These are phyloP conservation scores for Gracilaria gracilis DNA, from an alignment of 23 red algal genomes.

Conservation along the genomic window DNA sequence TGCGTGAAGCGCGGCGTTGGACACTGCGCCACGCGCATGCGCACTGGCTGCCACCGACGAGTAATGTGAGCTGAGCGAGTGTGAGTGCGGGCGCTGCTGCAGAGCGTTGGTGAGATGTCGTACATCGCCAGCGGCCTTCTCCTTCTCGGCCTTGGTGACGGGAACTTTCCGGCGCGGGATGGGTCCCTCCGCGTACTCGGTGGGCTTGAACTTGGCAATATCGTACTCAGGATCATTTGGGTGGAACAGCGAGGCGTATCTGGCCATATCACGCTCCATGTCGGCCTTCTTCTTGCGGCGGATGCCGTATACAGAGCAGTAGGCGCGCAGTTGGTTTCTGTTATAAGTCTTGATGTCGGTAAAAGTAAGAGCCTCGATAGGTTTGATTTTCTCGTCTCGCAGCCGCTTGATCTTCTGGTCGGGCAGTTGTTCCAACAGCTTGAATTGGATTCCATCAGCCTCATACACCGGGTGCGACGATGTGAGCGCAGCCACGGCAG, in stretches of 20 bases:
- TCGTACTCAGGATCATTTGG: slow-evolving; percentile 81
- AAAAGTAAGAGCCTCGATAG: slow-evolving; percentile 87
- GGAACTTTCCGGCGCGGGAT: slow-evolving; percentile 68
- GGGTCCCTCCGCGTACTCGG: slow-evolving; percentile 73
- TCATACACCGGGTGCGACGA: slow-evolving; percentile 55
- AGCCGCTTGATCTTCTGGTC: slow-evolving; percentile 72
- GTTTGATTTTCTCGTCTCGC: slow-evolving; percentile 75
- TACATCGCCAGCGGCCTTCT: slow-evolving; percentile 57
- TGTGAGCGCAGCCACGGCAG: slow-evolving; percentile 22
- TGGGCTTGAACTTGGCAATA: slow-evolving; percentile 76
- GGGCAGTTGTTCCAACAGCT: slow-evolving; percentile 64
- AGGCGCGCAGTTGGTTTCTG: slow-evolving; percentile 92
- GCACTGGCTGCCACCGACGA: neutral
- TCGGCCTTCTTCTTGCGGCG: slow-evolving; percentile 86
- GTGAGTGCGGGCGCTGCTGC: slow-evolving; percentile 60
- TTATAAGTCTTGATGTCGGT: slow-evolving; percentile 88
- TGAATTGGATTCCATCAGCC: slow-evolving; percentile 76
- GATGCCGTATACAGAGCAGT: slow-evolving; percentile 90
- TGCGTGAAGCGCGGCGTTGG: neutral
- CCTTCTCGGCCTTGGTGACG: slow-evolving; percentile 75
- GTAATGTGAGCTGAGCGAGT: slow-evolving; percentile 5
- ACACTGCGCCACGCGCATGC: neutral
- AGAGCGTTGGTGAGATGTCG: slow-evolving; percentile 41
- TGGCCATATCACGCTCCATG: slow-evolving; percentile 88
- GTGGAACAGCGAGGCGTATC: slow-evolving; percentile 84